These are phyloP conservation scores for Dryadomyces quercus-mongolicae DNA, from an alignment of 2,329 filamentous ascomycete genomes.

Conservation along the genomic window DNA sequence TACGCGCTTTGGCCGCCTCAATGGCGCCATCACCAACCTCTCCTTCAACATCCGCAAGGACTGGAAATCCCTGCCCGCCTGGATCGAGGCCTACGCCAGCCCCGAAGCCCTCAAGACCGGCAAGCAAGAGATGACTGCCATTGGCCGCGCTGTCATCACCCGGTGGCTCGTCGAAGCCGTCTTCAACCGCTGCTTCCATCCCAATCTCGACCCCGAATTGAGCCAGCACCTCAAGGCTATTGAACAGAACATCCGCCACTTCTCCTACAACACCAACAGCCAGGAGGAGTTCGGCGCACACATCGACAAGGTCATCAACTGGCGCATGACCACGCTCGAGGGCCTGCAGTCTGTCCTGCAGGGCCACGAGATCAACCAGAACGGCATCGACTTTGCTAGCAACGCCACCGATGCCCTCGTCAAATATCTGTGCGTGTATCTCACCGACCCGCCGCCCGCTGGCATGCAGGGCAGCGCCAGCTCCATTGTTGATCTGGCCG, in stretches of 20 bases:
- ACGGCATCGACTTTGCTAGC: constrained; percentile 57
- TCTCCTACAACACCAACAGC: constrained; percentile 60
- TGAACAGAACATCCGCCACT: constrained; percentile 74
- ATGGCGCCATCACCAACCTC: constrained; percentile 87
- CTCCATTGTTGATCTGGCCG: constrained; percentile 86
- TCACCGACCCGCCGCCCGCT: constrained; percentile 63
- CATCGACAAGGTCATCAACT: constrained; percentile 76
- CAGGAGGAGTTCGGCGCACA: constrained; percentile 84
- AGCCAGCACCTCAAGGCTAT: constrained; percentile 74
- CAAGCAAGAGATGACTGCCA: constrained; percentile 95
- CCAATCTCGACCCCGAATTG: constrained; percentile 63
- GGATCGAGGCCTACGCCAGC: constrained; percentile 72
- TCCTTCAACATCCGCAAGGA: constrained; percentile 94
- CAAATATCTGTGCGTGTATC: constrained; percentile 56
- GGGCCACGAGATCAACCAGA: constrained; percentile 50
- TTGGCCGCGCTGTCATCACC: constrained; percentile 79
- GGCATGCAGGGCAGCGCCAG: constrained; percentile 80
- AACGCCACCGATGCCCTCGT: constrained; percentile 57
- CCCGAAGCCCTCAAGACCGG: constrained; percentile 74
- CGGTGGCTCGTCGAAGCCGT: constrained; percentile 85
- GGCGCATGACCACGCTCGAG: constrained; percentile 87
- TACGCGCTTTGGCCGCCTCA: constrained; percentile 78
- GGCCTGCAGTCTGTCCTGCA: constrained; percentile 65
- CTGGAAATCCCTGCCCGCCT: constrained; percentile 71
- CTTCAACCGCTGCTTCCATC: constrained; percentile 88